Conservation (phyloP, 1,139 yeast species). For the Candida buenavistaensis region DNA sequence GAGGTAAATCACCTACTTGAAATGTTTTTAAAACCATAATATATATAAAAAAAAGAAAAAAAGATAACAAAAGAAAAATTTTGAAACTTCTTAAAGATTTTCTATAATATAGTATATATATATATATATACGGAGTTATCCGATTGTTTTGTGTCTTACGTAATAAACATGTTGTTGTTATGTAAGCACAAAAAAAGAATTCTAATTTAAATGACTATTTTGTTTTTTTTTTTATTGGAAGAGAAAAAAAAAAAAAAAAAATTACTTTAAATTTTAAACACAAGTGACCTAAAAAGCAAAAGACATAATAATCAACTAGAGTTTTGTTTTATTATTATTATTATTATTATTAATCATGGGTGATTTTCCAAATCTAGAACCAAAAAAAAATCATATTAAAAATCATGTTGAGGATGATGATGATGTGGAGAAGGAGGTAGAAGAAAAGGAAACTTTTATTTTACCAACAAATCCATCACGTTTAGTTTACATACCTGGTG, state of each 20-base stretch:
- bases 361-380: conserved; percentile 7
- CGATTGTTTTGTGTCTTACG: conserved; percentile 1
- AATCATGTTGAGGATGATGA: conserved; percentile 1
- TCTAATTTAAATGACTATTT: not conserved
- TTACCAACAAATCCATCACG: conserved; percentile 22
- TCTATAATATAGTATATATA: too few species aligned
- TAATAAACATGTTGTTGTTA: not conserved
- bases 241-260: not conserved
- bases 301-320: too few species aligned
- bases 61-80: not conserved
- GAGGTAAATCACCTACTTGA: conserved; percentile 23
- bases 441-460: conserved; percentile 17
- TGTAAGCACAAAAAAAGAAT: not conserved
- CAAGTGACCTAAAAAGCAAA: too few species aligned
- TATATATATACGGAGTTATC: conserved; percentile 8
- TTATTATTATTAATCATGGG: conserved; percentile 4
- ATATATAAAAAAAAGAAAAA: not conserved
- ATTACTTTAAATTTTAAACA: too few species aligned
- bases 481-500: conserved; percentile 34
- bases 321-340: not conserved
- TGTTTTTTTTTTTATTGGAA: not conserved
- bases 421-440: conserved; percentile 16
- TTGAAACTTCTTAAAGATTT: too few species aligned
- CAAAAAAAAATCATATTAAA: not conserved
- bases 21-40: conserved; percentile 45